Conservation (phyloP, 1,139 yeast genomes). For the Diutina neorugosa region DNA sequence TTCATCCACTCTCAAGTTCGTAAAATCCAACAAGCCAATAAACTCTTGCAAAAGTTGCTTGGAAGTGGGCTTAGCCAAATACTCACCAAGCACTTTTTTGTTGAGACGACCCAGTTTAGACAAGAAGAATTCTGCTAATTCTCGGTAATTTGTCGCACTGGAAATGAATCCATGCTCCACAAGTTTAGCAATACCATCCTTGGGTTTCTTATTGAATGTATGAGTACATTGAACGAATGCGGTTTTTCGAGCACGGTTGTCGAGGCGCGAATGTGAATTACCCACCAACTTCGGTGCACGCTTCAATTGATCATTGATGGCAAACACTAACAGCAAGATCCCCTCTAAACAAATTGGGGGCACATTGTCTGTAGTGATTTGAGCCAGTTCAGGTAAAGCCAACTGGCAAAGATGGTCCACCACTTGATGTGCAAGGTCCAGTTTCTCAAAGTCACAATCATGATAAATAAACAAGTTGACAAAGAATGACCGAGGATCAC, state of each 20-base stretch:
- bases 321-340: constrained; percentile 54
- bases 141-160: constrained; percentile 34
- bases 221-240: constrained; percentile 67
- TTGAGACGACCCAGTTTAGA: constrained; percentile 73
- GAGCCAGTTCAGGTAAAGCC: constrained; percentile 72
- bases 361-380: constrained; percentile 67
- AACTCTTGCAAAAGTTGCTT: constrained; percentile 49
- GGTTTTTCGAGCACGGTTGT: constrained; percentile 49
- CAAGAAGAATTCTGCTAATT: constrained; percentile 66
- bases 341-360: constrained; percentile 95
- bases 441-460: constrained; percentile 85
- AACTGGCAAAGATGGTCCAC: constrained; percentile 63
- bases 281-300: background rate
- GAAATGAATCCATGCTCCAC: constrained; percentile 53
- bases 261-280: constrained; percentile 15
- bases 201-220: constrained; percentile 65
- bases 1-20: constrained; percentile 77
- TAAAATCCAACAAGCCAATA: constrained; percentile 62
- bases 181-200: constrained; percentile 56
- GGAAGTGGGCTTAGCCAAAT: constrained; percentile 66
- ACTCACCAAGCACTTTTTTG: constrained; percentile 80
- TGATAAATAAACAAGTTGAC: constrained; percentile 67
- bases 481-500: constrained; percentile 62
- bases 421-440: constrained; percentile 63
- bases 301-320: constrained; percentile 49